Conservation (phyloP, 2,329 filamentous ascomycete species). For the Aspergillus fructus region DNA sequence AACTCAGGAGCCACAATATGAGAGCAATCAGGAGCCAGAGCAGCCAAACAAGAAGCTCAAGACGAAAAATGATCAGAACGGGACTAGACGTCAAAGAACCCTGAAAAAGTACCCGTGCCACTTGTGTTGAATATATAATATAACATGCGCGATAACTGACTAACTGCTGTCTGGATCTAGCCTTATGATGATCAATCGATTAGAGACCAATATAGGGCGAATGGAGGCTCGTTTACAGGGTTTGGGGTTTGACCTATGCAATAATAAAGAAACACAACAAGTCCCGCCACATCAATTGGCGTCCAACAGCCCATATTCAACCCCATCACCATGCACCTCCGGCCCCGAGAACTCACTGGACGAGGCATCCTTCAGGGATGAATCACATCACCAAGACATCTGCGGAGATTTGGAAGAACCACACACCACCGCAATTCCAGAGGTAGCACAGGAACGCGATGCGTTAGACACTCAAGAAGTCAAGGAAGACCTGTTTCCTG, state of each 20-base stretch:
- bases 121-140: background rate
- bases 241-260: conserved; percentile 12
- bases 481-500: background rate
- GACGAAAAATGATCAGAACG: background rate
- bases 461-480: background rate
- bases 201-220: conserved; percentile 18
- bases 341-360: background rate
- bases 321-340: background rate
- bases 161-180: background rate
- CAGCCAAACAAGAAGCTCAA: background rate
- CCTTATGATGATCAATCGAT: conserved; percentile 18
- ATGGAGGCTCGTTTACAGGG: conserved; percentile 16
- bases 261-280: background rate
- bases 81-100: conserved; percentile 5
- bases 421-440: background rate
- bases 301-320: background rate
- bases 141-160: background rate
- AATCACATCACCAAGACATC: background rate
- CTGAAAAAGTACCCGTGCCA: conserved; percentile 8
- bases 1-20: background rate
- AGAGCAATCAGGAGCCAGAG: background rate
- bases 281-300: background rate
- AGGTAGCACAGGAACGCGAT: background rate
- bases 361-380: background rate
- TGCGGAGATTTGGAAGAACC: background rate